These are phyloP conservation scores for Pythium angustatum DNA, from an alignment of 352 stramenopile species.

Conservation along the genomic window DNA sequence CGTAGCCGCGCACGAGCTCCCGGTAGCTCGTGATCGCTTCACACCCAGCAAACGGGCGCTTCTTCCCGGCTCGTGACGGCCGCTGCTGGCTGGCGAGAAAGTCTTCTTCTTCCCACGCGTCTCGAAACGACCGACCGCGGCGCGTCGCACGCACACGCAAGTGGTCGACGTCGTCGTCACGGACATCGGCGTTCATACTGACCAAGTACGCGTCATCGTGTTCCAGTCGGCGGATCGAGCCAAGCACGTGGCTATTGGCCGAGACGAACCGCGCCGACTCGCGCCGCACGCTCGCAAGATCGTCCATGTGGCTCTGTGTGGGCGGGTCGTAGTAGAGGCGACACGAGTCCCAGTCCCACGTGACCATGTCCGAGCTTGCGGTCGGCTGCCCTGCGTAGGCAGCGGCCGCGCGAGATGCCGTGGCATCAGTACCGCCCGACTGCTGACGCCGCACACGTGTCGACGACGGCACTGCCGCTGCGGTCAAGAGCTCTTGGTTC, in stretches of 20 bases:
- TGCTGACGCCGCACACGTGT: slow-evolving; percentile 7
- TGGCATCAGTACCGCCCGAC: not conserved
- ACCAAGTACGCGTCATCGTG: slow-evolving; percentile 45
- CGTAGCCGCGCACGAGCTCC: slow-evolving; percentile 75
- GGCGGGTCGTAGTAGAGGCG: slow-evolving; percentile 60
- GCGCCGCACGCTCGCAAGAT: slow-evolving; percentile 50
- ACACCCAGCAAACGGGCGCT: slow-evolving; percentile 40
- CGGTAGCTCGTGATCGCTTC: slow-evolving; percentile 45
- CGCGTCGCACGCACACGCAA: slow-evolving; percentile 37
- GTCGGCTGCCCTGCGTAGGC: slow-evolving; percentile 36
- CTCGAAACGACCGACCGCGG: slow-evolving; percentile 68
- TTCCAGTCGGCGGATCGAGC: slow-evolving; percentile 16
- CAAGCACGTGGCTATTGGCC: slow-evolving; percentile 35
- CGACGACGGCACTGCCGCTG: not conserved
- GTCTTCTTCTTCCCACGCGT: slow-evolving; percentile 79
- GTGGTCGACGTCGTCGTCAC: slow-evolving; percentile 4
- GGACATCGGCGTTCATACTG: slow-evolving; percentile 45
- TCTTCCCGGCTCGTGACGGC: slow-evolving; percentile 33
- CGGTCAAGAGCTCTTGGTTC: no score
- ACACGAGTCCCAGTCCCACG: slow-evolving; percentile 69
- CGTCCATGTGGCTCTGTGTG: slow-evolving; percentile 51
- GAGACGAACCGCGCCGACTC: slow-evolving; percentile 57
- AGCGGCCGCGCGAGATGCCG: not conserved
- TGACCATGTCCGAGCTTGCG: slow-evolving; percentile 29
- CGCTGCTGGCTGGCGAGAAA: slow-evolving; percentile 45